Evolutionary conservation across 1,284 basidiomycete genomes (phyloP).

Genomic region (Thelephora terrestris): DNA sequence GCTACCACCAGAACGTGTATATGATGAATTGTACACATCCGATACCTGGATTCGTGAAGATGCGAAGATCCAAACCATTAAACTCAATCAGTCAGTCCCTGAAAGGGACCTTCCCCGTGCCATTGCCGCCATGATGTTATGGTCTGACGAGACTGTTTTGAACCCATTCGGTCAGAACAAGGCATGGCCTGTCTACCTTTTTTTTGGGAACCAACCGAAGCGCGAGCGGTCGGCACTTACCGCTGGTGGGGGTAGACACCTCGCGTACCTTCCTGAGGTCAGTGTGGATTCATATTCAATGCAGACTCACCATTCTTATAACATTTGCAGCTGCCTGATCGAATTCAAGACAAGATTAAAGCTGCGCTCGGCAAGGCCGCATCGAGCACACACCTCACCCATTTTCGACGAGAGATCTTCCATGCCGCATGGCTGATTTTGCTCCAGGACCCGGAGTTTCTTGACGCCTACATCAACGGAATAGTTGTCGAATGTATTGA

Average conservation of each 20-base stretch:
- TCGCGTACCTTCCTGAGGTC: slow-evolving; percentile 16
- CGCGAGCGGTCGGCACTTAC: slow-evolving; percentile 13
- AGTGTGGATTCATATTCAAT: neutral
- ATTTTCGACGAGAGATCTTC: slow-evolving; percentile 15
- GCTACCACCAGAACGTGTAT: slow-evolving; percentile 8
- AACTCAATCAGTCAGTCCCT: slow-evolving; percentile 6
- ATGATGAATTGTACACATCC: slow-evolving; percentile 13
- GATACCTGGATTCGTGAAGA: slow-evolving; percentile 16
- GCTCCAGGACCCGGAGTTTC: slow-evolving; percentile 14
- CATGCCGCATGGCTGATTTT: slow-evolving; percentile 14
- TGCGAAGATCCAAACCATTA: slow-evolving; percentile 12
- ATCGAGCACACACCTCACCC: slow-evolving; percentile 6
- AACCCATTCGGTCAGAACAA: slow-evolving; percentile 19
- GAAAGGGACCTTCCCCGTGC: slow-evolving; percentile 13
- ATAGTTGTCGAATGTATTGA: slow-evolving; percentile 14
- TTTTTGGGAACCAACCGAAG: slow-evolving; percentile 22
- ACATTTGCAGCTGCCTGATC: slow-evolving; percentile 3
- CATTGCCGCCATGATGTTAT: slow-evolving; percentile 17
- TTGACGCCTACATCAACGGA: slow-evolving; percentile 14
- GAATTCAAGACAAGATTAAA: slow-evolving; percentile 3
- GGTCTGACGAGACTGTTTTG: slow-evolving; percentile 22
- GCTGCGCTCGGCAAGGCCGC: neutral
- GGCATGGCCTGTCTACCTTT: slow-evolving; percentile 23
- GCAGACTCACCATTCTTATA: neutral
- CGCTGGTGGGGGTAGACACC: slow-evolving; percentile 11